Percentiles rank a stretch among this genome's conserved stretches.
These are phyloP conservation scores for Elongisporangium senticosum DNA, from an alignment of 352 stramenopile species.

Conservation along the genomic window DNA sequence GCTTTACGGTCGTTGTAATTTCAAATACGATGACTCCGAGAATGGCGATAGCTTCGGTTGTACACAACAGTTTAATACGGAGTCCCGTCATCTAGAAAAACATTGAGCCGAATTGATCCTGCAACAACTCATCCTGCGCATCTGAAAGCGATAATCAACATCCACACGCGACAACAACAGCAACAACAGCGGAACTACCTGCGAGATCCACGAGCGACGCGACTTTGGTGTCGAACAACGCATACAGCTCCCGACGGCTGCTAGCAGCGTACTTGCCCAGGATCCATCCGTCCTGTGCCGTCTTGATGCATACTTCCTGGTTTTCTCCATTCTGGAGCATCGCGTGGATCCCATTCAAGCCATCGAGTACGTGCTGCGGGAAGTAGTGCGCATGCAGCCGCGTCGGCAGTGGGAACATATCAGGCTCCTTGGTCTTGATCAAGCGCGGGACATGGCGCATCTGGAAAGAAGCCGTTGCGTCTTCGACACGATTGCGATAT, in stretches of 20 bases:
- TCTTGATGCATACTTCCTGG: constrained; percentile 51
- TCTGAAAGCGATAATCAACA: constrained; percentile 18
- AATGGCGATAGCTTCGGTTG: too few species aligned
- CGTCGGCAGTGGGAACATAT: constrained; percentile 38
- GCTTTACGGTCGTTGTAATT: too few species aligned
- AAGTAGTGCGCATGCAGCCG: constrained; percentile 47
- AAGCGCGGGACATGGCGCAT: constrained; percentile 46
- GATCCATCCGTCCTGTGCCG: constrained; percentile 48
- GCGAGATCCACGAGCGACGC: constrained; percentile 48
- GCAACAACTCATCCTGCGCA: constrained; percentile 32
- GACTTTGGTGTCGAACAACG: constrained; percentile 57
- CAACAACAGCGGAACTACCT: constrained; percentile 19
- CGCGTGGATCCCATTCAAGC: constrained; percentile 38
- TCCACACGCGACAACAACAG: not conserved
- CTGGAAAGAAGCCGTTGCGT: constrained; percentile 25
- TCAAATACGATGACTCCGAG: too few species aligned
- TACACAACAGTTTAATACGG: too few species aligned
- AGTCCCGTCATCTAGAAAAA: constrained; percentile 20
- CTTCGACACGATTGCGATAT: constrained; percentile 55
- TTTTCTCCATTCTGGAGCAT: constrained; percentile 25
- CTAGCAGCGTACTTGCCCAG: constrained; percentile 40
- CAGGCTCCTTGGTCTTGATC: constrained; percentile 39
- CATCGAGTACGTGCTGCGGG: constrained; percentile 21
- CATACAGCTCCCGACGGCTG: constrained; percentile 46
- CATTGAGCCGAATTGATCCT: constrained; percentile 52